These are phyloP conservation scores for Oemleria cerasiformis DNA, from an alignment of 306 rosid species.

Conservation along the genomic window DNA sequence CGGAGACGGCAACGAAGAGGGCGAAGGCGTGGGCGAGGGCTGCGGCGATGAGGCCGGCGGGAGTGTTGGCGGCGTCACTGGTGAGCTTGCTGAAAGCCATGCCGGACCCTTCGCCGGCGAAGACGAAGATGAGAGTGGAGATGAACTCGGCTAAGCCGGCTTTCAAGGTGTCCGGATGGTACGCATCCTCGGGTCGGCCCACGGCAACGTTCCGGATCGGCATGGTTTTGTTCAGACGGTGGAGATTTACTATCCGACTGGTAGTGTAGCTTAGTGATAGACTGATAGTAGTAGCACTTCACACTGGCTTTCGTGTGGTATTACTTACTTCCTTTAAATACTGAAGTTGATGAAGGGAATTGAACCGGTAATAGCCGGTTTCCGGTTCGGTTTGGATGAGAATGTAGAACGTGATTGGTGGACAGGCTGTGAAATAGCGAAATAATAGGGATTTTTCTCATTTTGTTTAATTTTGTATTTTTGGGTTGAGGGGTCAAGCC, in stretches of 20 bases:
- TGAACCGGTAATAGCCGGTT: slow-evolving; percentile 50
- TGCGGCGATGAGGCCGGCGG: slow-evolving; percentile 66
- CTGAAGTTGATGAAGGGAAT: slow-evolving; percentile 9
- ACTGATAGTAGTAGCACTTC: neutral
- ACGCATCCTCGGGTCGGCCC: slow-evolving; percentile 57
- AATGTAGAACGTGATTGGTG: slow-evolving; percentile 13
- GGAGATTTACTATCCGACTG: neutral
- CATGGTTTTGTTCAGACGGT: slow-evolving; percentile 33
- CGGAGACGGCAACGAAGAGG: slow-evolving; percentile 78
- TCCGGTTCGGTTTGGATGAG: slow-evolving; percentile 33
- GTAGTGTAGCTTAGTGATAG: neutral
- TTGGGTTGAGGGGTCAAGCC: neutral
- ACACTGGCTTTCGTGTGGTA: neutral
- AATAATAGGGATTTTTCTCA: neutral
- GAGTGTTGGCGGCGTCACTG: slow-evolving; percentile 40
- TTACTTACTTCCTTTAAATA: slow-evolving; percentile 33
- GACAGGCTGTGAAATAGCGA: slow-evolving; percentile 43
- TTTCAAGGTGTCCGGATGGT: slow-evolving; percentile 63
- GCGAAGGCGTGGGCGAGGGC: slow-evolving; percentile 74
- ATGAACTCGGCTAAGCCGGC: slow-evolving; percentile 80
- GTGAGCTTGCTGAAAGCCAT: slow-evolving; percentile 84
- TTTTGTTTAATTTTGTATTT: neutral
- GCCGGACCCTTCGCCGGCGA: slow-evolving; percentile 85
- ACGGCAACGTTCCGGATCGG: slow-evolving; percentile 69
- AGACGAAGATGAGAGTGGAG: slow-evolving; percentile 84